phyloP scores from a whole-genome alignment of 2,329 filamentous ascomycete genomes.

The Neonectria hederae region DNA sequence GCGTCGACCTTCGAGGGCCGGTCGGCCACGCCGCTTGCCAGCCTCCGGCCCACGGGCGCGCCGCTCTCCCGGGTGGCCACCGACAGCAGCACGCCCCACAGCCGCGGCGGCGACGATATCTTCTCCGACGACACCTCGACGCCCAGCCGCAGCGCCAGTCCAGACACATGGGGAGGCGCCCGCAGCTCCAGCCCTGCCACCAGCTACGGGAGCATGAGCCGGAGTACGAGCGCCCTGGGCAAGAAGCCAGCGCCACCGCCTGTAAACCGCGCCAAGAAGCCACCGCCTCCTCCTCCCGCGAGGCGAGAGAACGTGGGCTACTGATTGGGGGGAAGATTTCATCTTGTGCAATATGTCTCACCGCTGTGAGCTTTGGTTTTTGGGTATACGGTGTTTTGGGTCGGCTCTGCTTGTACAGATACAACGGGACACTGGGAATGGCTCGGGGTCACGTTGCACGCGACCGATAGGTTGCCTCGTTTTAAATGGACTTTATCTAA shows the following conservation, averaged over 20 bases:
- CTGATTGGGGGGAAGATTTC: slow-evolving; percentile 13
- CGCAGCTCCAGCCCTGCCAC: slow-evolving; percentile 65
- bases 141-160: slow-evolving; percentile 60
- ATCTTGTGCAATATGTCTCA: slow-evolving; percentile 7
- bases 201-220: slow-evolving; percentile 63
- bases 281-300: slow-evolving; percentile 48
- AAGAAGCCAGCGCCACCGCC: slow-evolving; percentile 67
- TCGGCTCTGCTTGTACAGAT: slow-evolving; percentile 2
- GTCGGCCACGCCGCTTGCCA: slow-evolving; percentile 37
- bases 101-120: slow-evolving; percentile 52
- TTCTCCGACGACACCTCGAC: slow-evolving; percentile 62
- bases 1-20: slow-evolving; percentile 52
- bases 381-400: slow-evolving; percentile 31
- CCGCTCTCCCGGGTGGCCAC: slow-evolving; percentile 58
- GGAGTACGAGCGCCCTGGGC: slow-evolving; percentile 50
- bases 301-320: slow-evolving; percentile 45
- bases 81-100: slow-evolving; percentile 40
- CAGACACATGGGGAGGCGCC: slow-evolving; percentile 55
- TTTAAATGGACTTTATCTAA: slow-evolving; percentile 21
- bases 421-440: slow-evolving; percentile 23
- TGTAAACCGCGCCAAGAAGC: slow-evolving; percentile 56
- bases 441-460: slow-evolving; percentile 33
- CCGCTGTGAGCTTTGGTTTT: slow-evolving; percentile 13
- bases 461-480: slow-evolving; percentile 23
- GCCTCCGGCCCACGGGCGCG: slow-evolving; percentile 40